These are phyloP conservation scores for Telfairia occidentalis DNA, from an alignment of 331 rosid species.

Conservation along the genomic window DNA sequence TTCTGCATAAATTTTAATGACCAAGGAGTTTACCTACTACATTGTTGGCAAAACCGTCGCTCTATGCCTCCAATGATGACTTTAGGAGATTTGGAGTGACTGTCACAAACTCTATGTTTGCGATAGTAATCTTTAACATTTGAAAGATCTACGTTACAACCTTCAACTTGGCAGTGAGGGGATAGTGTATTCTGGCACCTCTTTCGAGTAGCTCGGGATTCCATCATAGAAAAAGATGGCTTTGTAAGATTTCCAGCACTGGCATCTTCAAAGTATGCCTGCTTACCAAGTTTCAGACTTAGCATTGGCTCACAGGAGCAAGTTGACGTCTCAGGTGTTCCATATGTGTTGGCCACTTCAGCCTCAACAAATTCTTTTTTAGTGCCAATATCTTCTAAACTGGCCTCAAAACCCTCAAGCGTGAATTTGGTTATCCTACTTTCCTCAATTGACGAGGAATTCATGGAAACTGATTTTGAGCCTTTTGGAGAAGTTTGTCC, in stretches of 20 bases:
- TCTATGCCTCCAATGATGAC: constrained; percentile 57
- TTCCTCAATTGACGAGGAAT: constrained; percentile 60
- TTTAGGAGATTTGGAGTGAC: constrained; percentile 73
- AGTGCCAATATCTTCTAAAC: constrained; percentile 33
- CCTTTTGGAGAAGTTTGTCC: constrained; percentile 38
- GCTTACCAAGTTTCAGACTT: constrained; percentile 79
- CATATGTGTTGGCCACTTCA: constrained; percentile 32
- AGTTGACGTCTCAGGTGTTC: constrained; percentile 38
- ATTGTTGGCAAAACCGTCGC: constrained; percentile 90
- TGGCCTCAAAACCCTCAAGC: constrained; percentile 35
- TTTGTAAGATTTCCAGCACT: constrained; percentile 34
- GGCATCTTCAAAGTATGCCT: constrained; percentile 63
- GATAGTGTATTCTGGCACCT: constrained; percentile 32
- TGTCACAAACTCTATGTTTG: constrained; percentile 70
- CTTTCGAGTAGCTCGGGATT: constrained; percentile 27
- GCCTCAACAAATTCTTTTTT: constrained; percentile 38
- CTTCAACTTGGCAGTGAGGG: constrained; percentile 78
- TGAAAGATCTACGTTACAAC: constrained; percentile 67
- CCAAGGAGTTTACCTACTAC: constrained; percentile 64
- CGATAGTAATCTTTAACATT: constrained; percentile 84
- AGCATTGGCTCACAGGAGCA: constrained; percentile 70
- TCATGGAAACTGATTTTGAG: constrained; percentile 62
- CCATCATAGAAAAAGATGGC: constrained; percentile 30
- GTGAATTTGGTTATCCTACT: constrained; percentile 49
- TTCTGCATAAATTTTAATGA: constrained; percentile 2